Evolutionary conservation across 2,329 filamentous ascomycete genomes (phyloP), one percentile per base, ranked within the genome.

Genomic region (Didymella glomerata): DNA sequence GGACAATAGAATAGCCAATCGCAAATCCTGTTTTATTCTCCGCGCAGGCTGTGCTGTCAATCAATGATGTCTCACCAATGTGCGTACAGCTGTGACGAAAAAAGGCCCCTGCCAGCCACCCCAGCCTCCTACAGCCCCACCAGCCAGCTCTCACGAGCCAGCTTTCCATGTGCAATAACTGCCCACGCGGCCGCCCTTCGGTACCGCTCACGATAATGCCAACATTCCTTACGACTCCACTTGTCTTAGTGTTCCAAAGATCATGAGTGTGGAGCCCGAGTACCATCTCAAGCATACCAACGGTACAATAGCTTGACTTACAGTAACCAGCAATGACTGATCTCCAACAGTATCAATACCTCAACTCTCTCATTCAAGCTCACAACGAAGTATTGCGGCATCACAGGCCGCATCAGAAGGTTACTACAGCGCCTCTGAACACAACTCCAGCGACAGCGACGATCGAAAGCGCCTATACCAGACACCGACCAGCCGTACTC

Each of bases 321-420:
- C 40, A n/a, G 42, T 53, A 55, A 20, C 40, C 41, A 34, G 45
- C 56, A 55, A 40, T 55, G 52, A 65, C 68, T 68, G 48, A 72
- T 54, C 14, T 25, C 41, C 40, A 13, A 45, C 67, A 80, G 78
- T 79, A 56, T 77, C 73, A 54, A 72, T 66, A 58, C 78, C 79
- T 14, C 76, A 72, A 54, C 68, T 81, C 38, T 74, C 75, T 8
- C 77, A 79, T 59, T 73, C 75, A 45, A 61, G 65, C 53, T 83
- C 81, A 3, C 75, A 79, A 62, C 80, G 80, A 62, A 82, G 79
- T 64, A 76, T 83, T 61, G 77, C 80, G 40, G 81, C 79, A 24
- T 81, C 79, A 20, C 77, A 83, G 62, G 76, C 80, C 36, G 81
- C 81, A 27, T 81, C 79, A 22, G 80, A 83, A 68, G 80, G 82